Evolutionary conservation across 305 asterid genomes (phyloP), one percentile per base, ranked within the genome.

Genomic region (Withania somnifera): DNA sequence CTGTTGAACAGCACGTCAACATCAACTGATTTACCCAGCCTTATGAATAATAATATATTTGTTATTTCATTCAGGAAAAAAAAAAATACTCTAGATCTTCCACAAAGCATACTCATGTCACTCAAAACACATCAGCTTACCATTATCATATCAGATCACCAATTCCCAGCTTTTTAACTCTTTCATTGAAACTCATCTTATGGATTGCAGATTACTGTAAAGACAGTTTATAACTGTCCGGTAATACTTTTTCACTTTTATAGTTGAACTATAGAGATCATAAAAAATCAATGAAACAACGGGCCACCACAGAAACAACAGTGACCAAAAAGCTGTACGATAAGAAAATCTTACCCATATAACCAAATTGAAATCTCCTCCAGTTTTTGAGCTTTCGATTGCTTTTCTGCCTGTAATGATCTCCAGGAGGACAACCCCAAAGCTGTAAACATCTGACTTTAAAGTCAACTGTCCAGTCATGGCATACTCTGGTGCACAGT

Each of bases 371-470:
- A 94, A 98, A 87, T 94, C 98, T 0, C 92, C 92, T 11, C 83
- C 34, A 11, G 95, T 95, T 64, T 85, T 82, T 3, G 91, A 60
- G 11, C 93, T 89, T 87, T 94, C 98, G 87, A 94, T 42, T 36
- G 99, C 97, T 84, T 81, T 85, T 47, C 98, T 95, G 1, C 99
- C 99, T 2, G 98, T 86, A 90, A 95, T 91, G 36, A 95, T 91
- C 91, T 95, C 98, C 15, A 95, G 86, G 40, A 94, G 85, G 81
- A 94, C 86, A 3, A 95, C 98, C n/a, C 99, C 99, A 78, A 95
- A 95, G 83, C 97, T 93, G 84, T 95, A 95, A 6, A 95, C 97
- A 32, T 95, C 99, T 2, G 97, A 94, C 84, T 93, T 95, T n/a
- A 84, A 53, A 5, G 99, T 90, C 26, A 90, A 78, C 54, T 95